These are phyloP conservation scores for Inga leiocalycina DNA, from an alignment of 306 rosid species.

Conservation along the genomic window DNA sequence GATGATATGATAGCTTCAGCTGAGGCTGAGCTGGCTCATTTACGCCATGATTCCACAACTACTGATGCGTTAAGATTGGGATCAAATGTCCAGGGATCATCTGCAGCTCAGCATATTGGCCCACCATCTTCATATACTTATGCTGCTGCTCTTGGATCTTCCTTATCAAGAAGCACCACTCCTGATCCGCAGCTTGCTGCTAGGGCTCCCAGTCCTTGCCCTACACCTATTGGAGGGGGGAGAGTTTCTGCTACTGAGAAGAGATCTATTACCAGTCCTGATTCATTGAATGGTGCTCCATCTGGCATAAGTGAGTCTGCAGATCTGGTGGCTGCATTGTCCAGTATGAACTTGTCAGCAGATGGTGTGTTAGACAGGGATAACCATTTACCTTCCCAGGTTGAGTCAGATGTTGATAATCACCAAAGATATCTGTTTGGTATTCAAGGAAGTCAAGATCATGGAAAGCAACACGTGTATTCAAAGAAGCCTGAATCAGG, in stretches of 20 bases:
- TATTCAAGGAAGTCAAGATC: constrained; percentile 79
- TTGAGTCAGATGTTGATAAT: constrained; percentile 61
- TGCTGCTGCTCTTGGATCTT: constrained; percentile 88
- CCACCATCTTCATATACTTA: constrained; percentile 66
- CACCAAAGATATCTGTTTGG: constrained; percentile 74
- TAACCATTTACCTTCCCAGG: constrained; percentile 62
- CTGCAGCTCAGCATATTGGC: constrained; percentile 67
- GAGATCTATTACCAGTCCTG: constrained; percentile 67
- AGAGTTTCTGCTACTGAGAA: constrained; percentile 66
- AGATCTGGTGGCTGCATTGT: constrained; percentile 74
- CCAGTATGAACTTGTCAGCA: constrained; percentile 77
- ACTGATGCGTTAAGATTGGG: constrained; percentile 58
- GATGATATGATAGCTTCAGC: constrained; percentile 55
- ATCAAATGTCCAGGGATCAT: constrained; percentile 64
- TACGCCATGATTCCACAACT: constrained; percentile 49
- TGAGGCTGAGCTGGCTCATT: constrained; percentile 65
- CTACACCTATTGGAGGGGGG: constrained; percentile 89
- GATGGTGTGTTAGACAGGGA: constrained; percentile 61
- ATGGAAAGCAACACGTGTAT: constrained; percentile 62
- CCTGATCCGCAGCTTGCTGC: constrained; percentile 88
- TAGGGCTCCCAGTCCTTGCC: constrained; percentile 96
- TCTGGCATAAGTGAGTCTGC: constrained; percentile 67
- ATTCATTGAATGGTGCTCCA: constrained; percentile 66
- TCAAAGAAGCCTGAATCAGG: constrained; percentile 73
- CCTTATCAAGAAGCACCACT: constrained; percentile 89